phyloP scores from a whole-genome alignment of 2,329 filamentous ascomycete genomes.

The Bisporella sp. region DNA sequence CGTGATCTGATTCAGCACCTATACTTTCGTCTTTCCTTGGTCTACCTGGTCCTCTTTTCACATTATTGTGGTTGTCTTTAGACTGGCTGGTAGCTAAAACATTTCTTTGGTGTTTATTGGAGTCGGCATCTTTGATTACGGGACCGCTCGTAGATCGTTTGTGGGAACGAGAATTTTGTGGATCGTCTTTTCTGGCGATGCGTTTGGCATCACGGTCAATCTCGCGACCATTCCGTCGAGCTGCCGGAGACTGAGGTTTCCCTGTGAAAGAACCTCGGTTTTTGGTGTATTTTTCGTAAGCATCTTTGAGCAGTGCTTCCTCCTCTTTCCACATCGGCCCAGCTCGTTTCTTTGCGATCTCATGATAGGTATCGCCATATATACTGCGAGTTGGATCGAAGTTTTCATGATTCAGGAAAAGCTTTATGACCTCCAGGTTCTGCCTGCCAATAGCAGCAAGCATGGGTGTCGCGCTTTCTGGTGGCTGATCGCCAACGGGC shows the following conservation, averaged over 20 bases:
- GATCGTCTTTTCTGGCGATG: constrained; percentile 12
- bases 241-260: constrained; percentile 44
- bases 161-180: constrained; percentile 17
- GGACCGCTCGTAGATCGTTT: constrained; percentile 20
- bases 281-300: constrained; percentile 60
- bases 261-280: constrained; percentile 36
- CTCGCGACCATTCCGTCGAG: constrained; percentile 33
- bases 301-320: constrained; percentile 68
- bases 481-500: constrained; percentile 46
- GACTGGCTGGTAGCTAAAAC: constrained; percentile 12
- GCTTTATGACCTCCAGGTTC: constrained; percentile 76
- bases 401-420: constrained; percentile 66
- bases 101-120: constrained; percentile 11
- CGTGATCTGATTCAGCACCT: constrained; percentile 19
- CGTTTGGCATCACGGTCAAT: constrained; percentile 18
- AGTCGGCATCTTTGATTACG: constrained; percentile 16
- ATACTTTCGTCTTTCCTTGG: constrained; percentile 43
- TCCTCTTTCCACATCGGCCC: constrained; percentile 91
- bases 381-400: constrained; percentile 78
- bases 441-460: constrained; percentile 86
- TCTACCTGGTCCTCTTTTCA: constrained; percentile 40
- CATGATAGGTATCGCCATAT: constrained; percentile 75
- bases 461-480: constrained; percentile 84
- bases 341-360: constrained; percentile 74
- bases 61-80: constrained; percentile 14